Base-by-base conservation (phyloP, 2,329 filamentous ascomycete genomes). In the Cladosporium phlei region DNA sequence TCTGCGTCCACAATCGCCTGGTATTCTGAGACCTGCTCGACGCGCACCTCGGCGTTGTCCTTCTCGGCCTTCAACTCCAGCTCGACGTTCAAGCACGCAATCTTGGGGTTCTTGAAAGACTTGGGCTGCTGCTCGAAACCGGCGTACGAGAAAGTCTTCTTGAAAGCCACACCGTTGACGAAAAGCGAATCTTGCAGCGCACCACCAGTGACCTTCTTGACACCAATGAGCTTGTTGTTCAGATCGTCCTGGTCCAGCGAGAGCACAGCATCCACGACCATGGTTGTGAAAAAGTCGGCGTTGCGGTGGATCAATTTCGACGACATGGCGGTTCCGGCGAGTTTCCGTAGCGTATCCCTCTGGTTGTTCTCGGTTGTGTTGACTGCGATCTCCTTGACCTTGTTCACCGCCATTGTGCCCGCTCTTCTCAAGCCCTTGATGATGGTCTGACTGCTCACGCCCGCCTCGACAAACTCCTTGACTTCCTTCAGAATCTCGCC, bases 101-200 rank as follows among this genome's bases (percentile, higher is more conserved):
- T 95, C 77, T 94, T 95, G 52, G 93, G 93, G 70, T 95, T 81
- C 65, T 79, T 82, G 76, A 98, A 97, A 6, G 80, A 83, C 73
- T 98, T 98, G 56, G 93, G 93, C 73, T 98, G 93, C 73, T 98
- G 93, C 73, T 98, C 93, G 72, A 98, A 98, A 65, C 93, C 93
- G 59, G 93, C 93, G 66, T 98, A 98, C 42, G 91, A 90, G 70
- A 98, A 98, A 4, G 93, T 98, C 81, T 98, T 98, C 77, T 97
- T 97, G 78, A 98, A 98, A 27, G 93, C 91, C 52, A 98, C 93
- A 64, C 93, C 93, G 68, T 97, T 93, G 65, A 98, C 86, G 70
- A 97, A 97, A 30, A 95, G 80, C 2, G 91, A 96, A 54, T 97
- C 93, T 62, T 95, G 93, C 24, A 98, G 80, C 28, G 88, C 95